A percentile compares a stretch with the other conserved stretches of the same genome.
phyloP scores from a whole-genome alignment of 169 alveolate species.

The Babesia caballi region DNA sequence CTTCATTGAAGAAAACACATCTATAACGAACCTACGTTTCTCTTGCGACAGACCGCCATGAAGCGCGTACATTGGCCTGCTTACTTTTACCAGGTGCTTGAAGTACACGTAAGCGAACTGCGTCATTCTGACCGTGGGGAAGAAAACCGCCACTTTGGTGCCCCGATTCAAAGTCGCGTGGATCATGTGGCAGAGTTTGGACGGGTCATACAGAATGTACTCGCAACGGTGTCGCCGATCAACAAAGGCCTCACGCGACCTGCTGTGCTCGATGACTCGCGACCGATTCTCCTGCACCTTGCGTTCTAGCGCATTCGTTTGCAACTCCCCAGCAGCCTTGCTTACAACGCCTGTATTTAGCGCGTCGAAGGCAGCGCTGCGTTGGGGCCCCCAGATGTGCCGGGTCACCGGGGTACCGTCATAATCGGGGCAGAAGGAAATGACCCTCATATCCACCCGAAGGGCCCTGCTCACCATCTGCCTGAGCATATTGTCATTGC shows the following conservation, averaged over 20 bases:
- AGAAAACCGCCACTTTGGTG: slow-evolving; percentile 27
- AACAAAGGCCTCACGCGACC: background rate
- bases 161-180: background rate
- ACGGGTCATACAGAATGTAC: slow-evolving; percentile 44
- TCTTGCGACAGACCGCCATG: slow-evolving; percentile 55
- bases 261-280: slow-evolving; percentile 10
- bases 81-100: slow-evolving; percentile 18
- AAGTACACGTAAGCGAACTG: slow-evolving; percentile 59
- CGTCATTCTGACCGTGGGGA: slow-evolving; percentile 65
- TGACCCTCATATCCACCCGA: slow-evolving; percentile 49
- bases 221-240: slow-evolving; percentile 14
- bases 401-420: slow-evolving; percentile 16
- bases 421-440: slow-evolving; percentile 46
- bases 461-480: slow-evolving; percentile 43
- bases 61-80: slow-evolving; percentile 14
- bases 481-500: slow-evolving; percentile 29
- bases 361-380: slow-evolving; percentile 4
- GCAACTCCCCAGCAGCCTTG: background rate
- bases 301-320: slow-evolving; percentile 1
- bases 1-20: slow-evolving; percentile 21
- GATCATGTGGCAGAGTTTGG: slow-evolving; percentile 2
- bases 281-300: slow-evolving; percentile 20
- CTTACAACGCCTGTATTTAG: background rate
- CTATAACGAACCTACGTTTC: slow-evolving; percentile 43
- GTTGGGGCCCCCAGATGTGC: slow-evolving; percentile 61